Percentiles rank a stretch among this genome's conserved stretches.
Conservation (phyloP, 1,139 yeast species). For the Candida tunisiensis region DNA sequence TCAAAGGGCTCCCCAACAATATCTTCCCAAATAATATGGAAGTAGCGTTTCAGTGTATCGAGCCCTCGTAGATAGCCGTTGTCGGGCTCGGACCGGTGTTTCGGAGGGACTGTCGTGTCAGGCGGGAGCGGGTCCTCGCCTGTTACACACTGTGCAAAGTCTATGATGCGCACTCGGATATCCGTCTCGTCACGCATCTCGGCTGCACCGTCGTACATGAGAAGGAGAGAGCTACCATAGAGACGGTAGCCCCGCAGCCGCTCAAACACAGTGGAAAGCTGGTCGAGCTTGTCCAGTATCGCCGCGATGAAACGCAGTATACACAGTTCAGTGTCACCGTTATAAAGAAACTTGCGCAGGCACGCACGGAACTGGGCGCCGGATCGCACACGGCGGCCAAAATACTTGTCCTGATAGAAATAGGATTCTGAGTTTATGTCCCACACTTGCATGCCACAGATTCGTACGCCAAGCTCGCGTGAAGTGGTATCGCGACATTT, state of each 20-base stretch:
- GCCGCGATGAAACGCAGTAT: conserved; percentile 54
- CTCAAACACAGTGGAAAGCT: conserved; percentile 36
- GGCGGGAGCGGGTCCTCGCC: conserved; percentile 32
- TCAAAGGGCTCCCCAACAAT: conserved; percentile 5
- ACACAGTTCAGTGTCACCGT: conserved; percentile 44
- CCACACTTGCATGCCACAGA: conserved; percentile 93
- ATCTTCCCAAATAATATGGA: conserved; percentile 14
- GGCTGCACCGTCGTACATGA: conserved; percentile 67
- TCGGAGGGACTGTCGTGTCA: conserved; percentile 47
- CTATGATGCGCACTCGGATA: conserved; percentile 60
- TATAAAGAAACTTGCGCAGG: conserved; percentile 60
- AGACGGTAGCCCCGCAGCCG: conserved; percentile 65
- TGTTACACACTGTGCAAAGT: conserved; percentile 91
- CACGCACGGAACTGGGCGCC: conserved; percentile 68
- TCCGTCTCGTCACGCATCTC: conserved; percentile 16
- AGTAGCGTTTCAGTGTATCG: conserved; percentile 44
- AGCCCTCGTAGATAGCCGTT: conserved; percentile 77
- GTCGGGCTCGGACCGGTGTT: conserved; percentile 47
- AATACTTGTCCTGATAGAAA: conserved; percentile 73
- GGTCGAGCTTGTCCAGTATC: conserved; percentile 41
- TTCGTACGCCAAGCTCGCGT: conserved; percentile 67
- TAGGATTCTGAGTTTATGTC: conserved; percentile 30
- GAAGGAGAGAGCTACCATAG: conserved; percentile 76
- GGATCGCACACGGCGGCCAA: conserved; percentile 62
- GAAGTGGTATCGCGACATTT: conserved; percentile 79